Conservation (phyloP, 2,329 filamentous ascomycete species). For the Exophiala lecanii-corni region DNA sequence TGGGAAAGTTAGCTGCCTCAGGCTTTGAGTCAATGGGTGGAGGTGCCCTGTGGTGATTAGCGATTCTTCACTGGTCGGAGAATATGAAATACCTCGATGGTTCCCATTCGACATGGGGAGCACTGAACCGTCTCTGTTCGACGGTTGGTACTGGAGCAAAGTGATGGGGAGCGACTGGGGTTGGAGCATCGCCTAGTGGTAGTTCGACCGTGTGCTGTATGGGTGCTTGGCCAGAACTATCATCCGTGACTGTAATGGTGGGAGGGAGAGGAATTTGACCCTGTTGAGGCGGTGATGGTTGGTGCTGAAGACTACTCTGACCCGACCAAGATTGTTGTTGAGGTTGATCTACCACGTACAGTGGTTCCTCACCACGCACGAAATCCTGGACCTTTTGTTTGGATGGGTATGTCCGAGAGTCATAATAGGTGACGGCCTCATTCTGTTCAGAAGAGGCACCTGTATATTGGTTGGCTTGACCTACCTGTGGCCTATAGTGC, state of each 20-base stretch:
- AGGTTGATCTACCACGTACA: constrained; percentile 30
- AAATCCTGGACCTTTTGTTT: constrained; percentile 38
- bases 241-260: constrained; percentile 9
- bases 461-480: neutral
- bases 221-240: constrained; percentile 14
- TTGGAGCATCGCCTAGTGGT: constrained; percentile 40
- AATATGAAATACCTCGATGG: constrained; percentile 49
- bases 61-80: constrained; percentile 20
- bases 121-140: constrained; percentile 50
- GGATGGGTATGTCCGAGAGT: constrained; percentile 12
- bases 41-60: constrained; percentile 47
- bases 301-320: neutral
- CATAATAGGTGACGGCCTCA: constrained; percentile 14
- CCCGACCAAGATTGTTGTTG: constrained; percentile 5
- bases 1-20: constrained; percentile 80
- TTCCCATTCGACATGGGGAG: constrained; percentile 60
- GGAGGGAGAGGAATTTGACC: constrained; percentile 16
- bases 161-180: constrained; percentile 38
- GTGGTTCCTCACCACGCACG: constrained; percentile 42
- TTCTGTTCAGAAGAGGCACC: neutral
- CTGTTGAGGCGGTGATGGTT: constrained; percentile 13
- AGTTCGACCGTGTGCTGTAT: constrained; percentile 36
- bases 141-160: constrained; percentile 41
- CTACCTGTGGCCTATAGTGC: constrained; percentile 56
- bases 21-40: constrained; percentile 66